Base-by-base conservation (phyloP, 352 stramenopile genomes). In the Globisporangium uncinulatum region DNA sequence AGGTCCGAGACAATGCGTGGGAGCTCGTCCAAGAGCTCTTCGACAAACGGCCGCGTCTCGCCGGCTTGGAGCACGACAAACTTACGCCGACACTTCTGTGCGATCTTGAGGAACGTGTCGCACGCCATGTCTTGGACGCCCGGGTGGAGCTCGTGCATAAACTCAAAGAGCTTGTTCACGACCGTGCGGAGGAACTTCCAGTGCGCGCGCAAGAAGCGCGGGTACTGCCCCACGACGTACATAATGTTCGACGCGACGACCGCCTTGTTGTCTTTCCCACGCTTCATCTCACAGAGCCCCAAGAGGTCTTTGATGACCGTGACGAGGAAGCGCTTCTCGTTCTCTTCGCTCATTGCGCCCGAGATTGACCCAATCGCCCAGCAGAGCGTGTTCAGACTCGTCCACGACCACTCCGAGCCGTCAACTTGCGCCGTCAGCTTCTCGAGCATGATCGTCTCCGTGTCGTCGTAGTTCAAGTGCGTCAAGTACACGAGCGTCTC, bases 101-200 rank as follows among this genome's bases (percentile, higher is more conserved):
- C 87, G 68, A 99, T 99, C 79, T 99, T 99, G 9, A 99, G 69
- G 65, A 99, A 99, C 8, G 98, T 99, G 59, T 99, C 98, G 74
- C 97, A 99, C 5, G 98, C 97, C 98, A 99, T 99, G 69, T 99
- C 98, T 65, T 99, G 97, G 13, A 99, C 98, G 57, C 97, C 98
- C 32, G 97, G 98, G 71, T 99, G 98, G 31, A 96, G 73, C 66
- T 99, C 98, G 74, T 99, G 97, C 97, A 99, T 99, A 67, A 99
- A 99, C 76, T 99, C 97, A 67, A 99, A 99, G 14, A 99, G 79
- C 71, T 99, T 99, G 76, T 99, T 99, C 48, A 99, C 97, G n/a
- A 99, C 98, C 1, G 98, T 99, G 58, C 98, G 97, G 29, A 99
- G 74, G 70, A 99, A 99, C 77, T 99, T 99, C 97, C 97, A 99